Conservation (phyloP, 2,329 filamentous ascomycete species). For the Periglandula ipomoeae region DNA sequence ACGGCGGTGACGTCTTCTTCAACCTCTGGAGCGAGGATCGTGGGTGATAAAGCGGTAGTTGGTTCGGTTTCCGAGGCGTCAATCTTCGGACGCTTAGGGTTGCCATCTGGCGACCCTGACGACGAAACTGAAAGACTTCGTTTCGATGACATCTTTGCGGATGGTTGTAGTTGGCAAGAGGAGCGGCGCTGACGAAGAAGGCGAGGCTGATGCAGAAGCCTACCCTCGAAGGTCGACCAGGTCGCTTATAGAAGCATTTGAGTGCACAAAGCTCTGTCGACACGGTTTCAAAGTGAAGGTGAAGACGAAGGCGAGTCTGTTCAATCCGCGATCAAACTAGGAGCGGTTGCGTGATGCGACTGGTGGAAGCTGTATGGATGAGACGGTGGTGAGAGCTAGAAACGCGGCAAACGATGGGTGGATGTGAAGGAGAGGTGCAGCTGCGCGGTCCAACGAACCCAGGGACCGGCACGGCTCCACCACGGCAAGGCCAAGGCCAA, state of each 20-base stretch:
- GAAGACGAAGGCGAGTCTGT: too few relatives aligned
- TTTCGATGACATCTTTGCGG: slow-evolving; percentile 25
- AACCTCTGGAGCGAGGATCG: not conserved
- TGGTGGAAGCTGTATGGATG: too few relatives aligned
- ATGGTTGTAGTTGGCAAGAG: not conserved
- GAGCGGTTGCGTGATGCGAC: too few relatives aligned
- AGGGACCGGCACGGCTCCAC: too few relatives aligned
- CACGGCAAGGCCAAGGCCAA: not conserved
- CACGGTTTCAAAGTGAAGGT: too few relatives aligned
- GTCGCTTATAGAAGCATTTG: not conserved
- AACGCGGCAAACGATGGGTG: too few relatives aligned
- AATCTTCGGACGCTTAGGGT: slow-evolving; percentile 20
- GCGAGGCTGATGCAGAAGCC: not conserved
- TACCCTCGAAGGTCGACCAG: too few relatives aligned
- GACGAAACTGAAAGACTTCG: slow-evolving; percentile 21
- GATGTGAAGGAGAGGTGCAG: too few relatives aligned
- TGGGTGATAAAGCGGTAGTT: not conserved
- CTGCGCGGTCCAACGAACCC: too few relatives aligned
- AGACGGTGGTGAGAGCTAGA: too few relatives aligned
- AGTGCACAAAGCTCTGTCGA: too few relatives aligned
- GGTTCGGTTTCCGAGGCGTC: not conserved
- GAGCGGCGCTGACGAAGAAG: not conserved
- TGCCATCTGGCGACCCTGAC: slow-evolving; percentile 16
- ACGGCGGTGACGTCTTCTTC: slow-evolving; percentile 13
- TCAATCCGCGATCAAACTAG: too few relatives aligned